Percentiles rank a stretch among this genome's conserved stretches.
Evolutionary conservation across 768 basidiomycete species (phyloP).

Genomic region (Psilocybe tampanensis): DNA sequence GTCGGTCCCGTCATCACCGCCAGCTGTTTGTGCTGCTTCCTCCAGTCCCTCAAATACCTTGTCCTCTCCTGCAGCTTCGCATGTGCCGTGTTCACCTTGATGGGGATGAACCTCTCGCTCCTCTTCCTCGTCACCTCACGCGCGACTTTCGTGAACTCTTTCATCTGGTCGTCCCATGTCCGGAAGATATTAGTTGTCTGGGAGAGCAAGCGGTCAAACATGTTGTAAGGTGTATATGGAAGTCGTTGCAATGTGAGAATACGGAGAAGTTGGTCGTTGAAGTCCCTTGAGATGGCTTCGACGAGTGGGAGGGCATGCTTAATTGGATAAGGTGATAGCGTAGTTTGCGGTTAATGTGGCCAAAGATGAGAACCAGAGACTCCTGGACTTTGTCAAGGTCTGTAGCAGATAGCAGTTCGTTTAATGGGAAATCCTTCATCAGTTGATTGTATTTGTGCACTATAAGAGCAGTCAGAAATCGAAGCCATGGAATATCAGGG

Average conservation of each 20-base stretch:
- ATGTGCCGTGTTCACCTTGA: slow-evolving; percentile 92
- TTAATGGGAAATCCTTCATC: slow-evolving; percentile 99
- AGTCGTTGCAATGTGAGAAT: slow-evolving; percentile 91
- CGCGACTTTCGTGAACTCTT: slow-evolving; percentile 91
- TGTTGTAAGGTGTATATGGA: slow-evolving; percentile 92
- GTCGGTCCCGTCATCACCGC: slow-evolving; percentile 97
- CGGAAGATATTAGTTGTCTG: slow-evolving; percentile 79
- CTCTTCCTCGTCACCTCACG: slow-evolving; percentile 92
- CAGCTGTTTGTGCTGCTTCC: slow-evolving; percentile 97
- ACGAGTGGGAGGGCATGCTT: slow-evolving; percentile 94
- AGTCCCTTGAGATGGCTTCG: slow-evolving; percentile 97
- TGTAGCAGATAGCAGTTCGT: slow-evolving; percentile 94
- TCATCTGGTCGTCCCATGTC: slow-evolving; percentile 88
- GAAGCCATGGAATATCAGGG: neutral
- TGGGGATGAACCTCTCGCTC: slow-evolving; percentile 92
- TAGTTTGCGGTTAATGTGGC: slow-evolving; percentile 94
- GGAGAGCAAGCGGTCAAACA: slow-evolving; percentile 84
- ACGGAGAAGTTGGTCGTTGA: slow-evolving; percentile 91
- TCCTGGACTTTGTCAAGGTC: slow-evolving; percentile 96
- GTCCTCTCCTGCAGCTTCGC: slow-evolving; percentile 88
- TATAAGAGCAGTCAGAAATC: slow-evolving; percentile 26
- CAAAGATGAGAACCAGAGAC: slow-evolving; percentile 83
- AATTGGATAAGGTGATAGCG: slow-evolving; percentile 97
- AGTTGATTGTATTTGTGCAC: slow-evolving; percentile 98
- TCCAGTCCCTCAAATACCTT: slow-evolving; percentile 86